A percentile compares a stretch with the other conserved stretches of the same genome.
These are phyloP conservation scores for Antitrichia curtipendula DNA, from an alignment of 225 moss, liverwort and hornwort genomes.

Conservation along the genomic window DNA sequence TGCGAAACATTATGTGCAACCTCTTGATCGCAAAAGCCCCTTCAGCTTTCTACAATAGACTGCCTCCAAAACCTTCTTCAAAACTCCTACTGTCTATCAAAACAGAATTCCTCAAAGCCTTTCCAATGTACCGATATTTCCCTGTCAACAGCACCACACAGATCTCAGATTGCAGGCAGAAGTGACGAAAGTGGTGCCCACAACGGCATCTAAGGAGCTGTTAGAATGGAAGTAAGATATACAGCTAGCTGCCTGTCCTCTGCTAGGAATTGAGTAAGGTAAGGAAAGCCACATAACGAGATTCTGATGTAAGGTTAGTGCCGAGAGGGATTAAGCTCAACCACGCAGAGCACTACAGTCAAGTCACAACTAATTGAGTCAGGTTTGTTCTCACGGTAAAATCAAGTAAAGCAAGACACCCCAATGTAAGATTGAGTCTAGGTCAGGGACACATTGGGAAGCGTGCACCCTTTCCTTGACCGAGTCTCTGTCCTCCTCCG, in stretches of 20 bases:
- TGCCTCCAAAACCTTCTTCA: background rate
- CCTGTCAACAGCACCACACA: background rate
- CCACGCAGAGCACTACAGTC: background rate
- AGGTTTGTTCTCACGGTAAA: background rate
- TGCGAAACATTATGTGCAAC: constrained; percentile 2
- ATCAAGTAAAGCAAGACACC: background rate
- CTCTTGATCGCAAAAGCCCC: background rate
- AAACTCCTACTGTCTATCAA: background rate
- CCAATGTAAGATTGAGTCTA: background rate
- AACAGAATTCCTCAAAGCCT: background rate
- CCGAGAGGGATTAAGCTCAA: background rate
- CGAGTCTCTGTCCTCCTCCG: background rate
- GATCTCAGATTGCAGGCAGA: background rate
- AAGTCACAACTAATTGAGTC: background rate
- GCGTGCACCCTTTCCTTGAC: background rate
- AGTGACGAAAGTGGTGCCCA: background rate
- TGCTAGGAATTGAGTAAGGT: background rate
- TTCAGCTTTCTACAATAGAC: background rate
- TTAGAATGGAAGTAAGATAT: background rate
- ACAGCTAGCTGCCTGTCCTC: background rate
- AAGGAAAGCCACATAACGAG: background rate
- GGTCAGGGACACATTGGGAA: background rate
- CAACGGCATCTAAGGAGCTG: background rate
- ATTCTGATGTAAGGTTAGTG: background rate
- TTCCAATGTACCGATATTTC: background rate